A percentile compares a stretch with the other conserved stretches of the same genome.
phyloP scores from a whole-genome alignment of 2,329 filamentous ascomycete species.

The Beauveria rudraprayagi region DNA sequence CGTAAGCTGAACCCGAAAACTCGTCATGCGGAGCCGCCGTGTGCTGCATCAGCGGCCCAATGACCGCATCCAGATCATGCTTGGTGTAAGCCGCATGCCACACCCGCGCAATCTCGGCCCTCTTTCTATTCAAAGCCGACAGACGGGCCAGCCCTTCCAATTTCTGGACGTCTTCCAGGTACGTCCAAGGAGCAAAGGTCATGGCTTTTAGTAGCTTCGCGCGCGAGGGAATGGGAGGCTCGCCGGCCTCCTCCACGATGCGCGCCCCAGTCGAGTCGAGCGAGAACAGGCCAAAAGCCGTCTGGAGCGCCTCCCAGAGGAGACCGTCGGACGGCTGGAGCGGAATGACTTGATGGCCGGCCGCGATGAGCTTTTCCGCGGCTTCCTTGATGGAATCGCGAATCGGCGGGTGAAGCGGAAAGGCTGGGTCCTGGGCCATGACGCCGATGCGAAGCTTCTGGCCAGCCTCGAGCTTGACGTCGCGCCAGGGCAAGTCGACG shows the following conservation, averaged over 20 bases:
- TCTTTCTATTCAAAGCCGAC: constrained; percentile 15
- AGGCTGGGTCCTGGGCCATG: constrained; percentile 36
- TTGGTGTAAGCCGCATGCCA: constrained; percentile 35
- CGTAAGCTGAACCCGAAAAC: constrained; percentile 38
- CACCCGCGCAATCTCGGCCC: constrained; percentile 22
- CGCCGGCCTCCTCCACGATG: constrained; percentile 6
- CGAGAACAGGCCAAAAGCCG: neutral
- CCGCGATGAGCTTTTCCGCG: constrained; percentile 26
- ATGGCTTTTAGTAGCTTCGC: neutral
- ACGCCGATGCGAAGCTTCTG: constrained; percentile 38
- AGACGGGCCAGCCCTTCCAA: constrained; percentile 34
- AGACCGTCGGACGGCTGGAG: constrained; percentile 21
- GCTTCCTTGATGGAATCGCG: constrained; percentile 35
- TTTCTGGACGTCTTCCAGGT: constrained; percentile 6
- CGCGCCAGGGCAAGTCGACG: constrained; percentile 38
- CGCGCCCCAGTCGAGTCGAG: neutral
- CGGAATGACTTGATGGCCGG: constrained; percentile 37
- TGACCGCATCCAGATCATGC: constrained; percentile 39
- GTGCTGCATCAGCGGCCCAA: constrained; percentile 40
- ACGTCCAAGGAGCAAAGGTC: neutral
- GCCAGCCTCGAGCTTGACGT: constrained; percentile 13
- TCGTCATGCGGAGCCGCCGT: constrained; percentile 45
- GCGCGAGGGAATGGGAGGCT: constrained; percentile 11
- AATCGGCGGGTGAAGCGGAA: constrained; percentile 44
- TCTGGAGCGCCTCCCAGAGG: constrained; percentile 9